Percentiles rank a stretch among this genome's conserved stretches.
phyloP scores from a whole-genome alignment of 2,329 filamentous ascomycete genomes.

The Cladosporium velox region DNA sequence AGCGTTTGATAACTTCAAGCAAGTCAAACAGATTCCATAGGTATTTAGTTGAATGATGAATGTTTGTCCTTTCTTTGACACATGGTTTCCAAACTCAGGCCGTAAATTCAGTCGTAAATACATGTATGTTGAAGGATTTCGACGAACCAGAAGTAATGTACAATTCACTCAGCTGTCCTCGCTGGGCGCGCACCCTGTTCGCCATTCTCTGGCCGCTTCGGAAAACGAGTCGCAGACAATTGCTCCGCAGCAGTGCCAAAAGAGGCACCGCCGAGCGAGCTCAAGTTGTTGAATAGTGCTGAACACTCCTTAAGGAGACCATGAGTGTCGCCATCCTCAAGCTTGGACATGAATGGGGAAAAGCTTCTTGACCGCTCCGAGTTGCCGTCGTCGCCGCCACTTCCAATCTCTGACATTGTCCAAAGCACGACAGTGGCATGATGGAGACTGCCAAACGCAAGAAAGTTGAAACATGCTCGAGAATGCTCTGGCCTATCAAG shows the following conservation, averaged over 20 bases:
- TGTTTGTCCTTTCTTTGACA: no score
- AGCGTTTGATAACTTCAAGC: slow-evolving; percentile 40
- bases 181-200: no score
- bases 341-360: not conserved
- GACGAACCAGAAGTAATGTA: no score
- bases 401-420: slow-evolving; percentile 21
- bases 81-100: no score
- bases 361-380: not conserved
- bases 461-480: slow-evolving; percentile 24
- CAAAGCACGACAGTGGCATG: slow-evolving; percentile 27
- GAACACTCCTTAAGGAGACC: slow-evolving; percentile 23
- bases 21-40: slow-evolving; percentile 29
- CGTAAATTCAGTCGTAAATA: no score
- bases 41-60: no score
- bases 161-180: no score
- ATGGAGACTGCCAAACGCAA: slow-evolving; percentile 25
- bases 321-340: not conserved
- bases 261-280: slow-evolving; percentile 24
- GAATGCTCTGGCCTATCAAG: slow-evolving; percentile 18
- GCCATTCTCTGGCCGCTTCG: not conserved
- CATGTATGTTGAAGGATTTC: no score
- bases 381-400: not conserved
- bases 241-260: slow-evolving; percentile 25
- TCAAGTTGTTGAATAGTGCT: slow-evolving; percentile 22
- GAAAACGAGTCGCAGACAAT: slow-evolving; percentile 21